Base-by-base conservation (phyloP, 208 protist genomes). In the Vickermania ingenoplastis region DNA sequence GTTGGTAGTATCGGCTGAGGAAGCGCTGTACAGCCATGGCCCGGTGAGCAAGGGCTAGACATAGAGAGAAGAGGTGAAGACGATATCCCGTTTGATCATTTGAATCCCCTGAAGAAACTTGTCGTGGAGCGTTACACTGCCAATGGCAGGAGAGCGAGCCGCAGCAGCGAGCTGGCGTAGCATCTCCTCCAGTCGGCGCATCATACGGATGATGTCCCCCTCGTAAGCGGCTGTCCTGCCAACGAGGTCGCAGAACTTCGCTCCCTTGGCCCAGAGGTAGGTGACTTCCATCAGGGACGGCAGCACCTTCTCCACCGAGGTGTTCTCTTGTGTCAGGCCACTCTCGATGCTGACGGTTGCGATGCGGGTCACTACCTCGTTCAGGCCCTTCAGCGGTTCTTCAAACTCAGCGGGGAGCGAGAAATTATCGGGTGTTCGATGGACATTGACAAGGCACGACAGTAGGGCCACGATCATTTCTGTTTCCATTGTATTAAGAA, bases 11-110 rank as follows among this genome's bases (percentile, higher is more conserved):
- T n/a, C n/a, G n/a, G n/a, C n/a, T n/a, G n/a, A n/a, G n/a, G n/a
- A n/a, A n/a, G n/a, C n/a, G n/a, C n/a, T n/a, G n/a, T n/a, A n/a
- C n/a, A n/a, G n/a, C n/a, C n/a, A n/a, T n/a, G n/a, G n/a, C n/a
- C n/a, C n/a, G n/a, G n/a, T n/a, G n/a, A n/a, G n/a, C n/a, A n/a
- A n/a, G n/a, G n/a, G n/a, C n/a, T 94, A 98, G 63, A 98, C 60
- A 69, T 99, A 99, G 21, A 99, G 72, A 3, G 94, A 98, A n/a
- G 97, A 97, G 29, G 98, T 97, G 65, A 99, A 99, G 21, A 99
- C 97, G 69, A 99, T 99, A 73, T 99, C 98, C 28, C 98, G 83
- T 72, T 99, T 99, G 58, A 99, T 97, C 23, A 91, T 78, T 41
- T 84, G 77, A 49, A 98, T 98, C 28, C 92, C 97, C 62, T 97